These are phyloP conservation scores for Aplosporella prunicola DNA, from an alignment of 2,329 filamentous ascomycete genomes.

Conservation along the genomic window DNA sequence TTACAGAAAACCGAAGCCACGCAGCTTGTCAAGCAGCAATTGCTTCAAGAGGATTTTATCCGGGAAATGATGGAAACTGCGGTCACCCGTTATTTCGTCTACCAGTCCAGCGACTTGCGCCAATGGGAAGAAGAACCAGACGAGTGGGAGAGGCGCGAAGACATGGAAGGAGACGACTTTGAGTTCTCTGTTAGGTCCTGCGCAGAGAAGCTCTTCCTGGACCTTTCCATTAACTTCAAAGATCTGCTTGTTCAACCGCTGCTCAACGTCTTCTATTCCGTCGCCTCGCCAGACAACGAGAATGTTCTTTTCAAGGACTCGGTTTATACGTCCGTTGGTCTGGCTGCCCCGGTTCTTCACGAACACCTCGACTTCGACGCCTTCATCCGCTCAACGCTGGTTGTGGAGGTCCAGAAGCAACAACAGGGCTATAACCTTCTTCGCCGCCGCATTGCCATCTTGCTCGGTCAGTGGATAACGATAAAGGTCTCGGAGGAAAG, in stretches of 20 bases:
- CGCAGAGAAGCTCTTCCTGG: slow-evolving; percentile 86
- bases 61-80: slow-evolving; percentile 73
- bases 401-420: slow-evolving; percentile 65
- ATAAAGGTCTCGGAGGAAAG: slow-evolving; percentile 62
- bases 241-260: slow-evolving; percentile 68
- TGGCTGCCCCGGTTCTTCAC: slow-evolving; percentile 69
- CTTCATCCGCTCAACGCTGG: slow-evolving; percentile 66
- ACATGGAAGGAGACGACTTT: slow-evolving; percentile 68
- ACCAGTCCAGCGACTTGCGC: slow-evolving; percentile 73
- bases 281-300: slow-evolving; percentile 54
- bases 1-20: slow-evolving; percentile 53
- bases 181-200: slow-evolving; percentile 90
- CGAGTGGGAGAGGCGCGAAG: slow-evolving; percentile 88
- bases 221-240: slow-evolving; percentile 84
- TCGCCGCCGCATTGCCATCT: slow-evolving; percentile 75
- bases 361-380: slow-evolving; percentile 72
- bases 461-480: slow-evolving; percentile 82
- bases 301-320: slow-evolving; percentile 85
- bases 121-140: slow-evolving; percentile 93
- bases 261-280: slow-evolving; percentile 70
- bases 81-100: slow-evolving; percentile 80
- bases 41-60: slow-evolving; percentile 70
- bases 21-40: slow-evolving; percentile 57
- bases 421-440: slow-evolving; percentile 67
- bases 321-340: slow-evolving; percentile 84